Percentiles rank a stretch among this genome's conserved stretches.
phyloP scores from a whole-genome alignment of 441 rosid species.

The Mallotus japonicus region DNA sequence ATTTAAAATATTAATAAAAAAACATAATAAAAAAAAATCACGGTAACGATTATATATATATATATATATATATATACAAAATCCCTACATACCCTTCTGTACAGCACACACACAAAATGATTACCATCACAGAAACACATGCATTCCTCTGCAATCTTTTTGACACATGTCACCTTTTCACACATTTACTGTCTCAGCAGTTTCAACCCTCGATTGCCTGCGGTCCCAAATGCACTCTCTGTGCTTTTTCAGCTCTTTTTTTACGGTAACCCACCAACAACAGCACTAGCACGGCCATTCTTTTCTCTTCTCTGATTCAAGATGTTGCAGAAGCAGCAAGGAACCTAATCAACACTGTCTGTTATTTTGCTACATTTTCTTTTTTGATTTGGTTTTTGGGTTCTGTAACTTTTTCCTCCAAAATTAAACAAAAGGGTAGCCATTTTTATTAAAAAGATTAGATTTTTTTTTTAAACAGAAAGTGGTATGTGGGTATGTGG shows the following conservation, averaged over 20 bases:
- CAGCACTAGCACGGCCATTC: neutral
- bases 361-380: neutral
- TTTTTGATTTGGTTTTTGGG: neutral
- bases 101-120: constrained; percentile 3
- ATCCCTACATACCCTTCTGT: neutral
- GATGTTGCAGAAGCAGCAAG: too few relatives aligned
- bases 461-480: constrained; percentile 31
- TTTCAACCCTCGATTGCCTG: neutral
- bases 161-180: constrained; percentile 22
- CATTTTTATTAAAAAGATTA: constrained; percentile 11
- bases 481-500: constrained; percentile 33
- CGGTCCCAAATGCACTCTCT: constrained; percentile 6
- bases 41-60: too few relatives aligned
- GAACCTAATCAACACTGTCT: too few relatives aligned
- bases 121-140: constrained; percentile 34
- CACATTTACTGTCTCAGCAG: neutral
- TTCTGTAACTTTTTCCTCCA: neutral
- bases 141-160: constrained; percentile 17
- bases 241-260: neutral
- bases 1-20: too few relatives aligned
- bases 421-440: neutral
- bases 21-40: too few relatives aligned
- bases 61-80: too few relatives aligned
- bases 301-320: constrained; percentile 1
- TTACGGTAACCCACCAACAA: too few relatives aligned